Conservation (phyloP, 2,329 filamentous ascomycete species). For the Byssothecium circinans region DNA sequence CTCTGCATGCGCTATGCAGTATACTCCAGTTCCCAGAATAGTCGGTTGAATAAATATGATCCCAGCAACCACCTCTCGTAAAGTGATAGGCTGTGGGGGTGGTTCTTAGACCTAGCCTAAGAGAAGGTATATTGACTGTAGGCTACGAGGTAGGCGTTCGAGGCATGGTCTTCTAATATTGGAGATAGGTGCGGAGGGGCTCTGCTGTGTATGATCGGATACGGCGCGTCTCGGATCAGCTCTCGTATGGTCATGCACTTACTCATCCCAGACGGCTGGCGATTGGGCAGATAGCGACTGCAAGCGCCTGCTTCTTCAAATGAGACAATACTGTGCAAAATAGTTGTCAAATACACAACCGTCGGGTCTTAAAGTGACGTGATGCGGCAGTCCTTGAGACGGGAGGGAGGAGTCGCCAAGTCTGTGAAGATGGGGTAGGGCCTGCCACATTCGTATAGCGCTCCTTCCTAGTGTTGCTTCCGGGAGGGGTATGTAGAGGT, state of each 20-base stretch:
- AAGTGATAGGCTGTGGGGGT: too few relatives aligned
- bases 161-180: conserved; percentile 12
- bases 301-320: conserved; percentile 10
- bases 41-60: too few relatives aligned
- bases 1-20: too few relatives aligned
- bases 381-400: conserved; percentile 18
- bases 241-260: conserved; percentile 8
- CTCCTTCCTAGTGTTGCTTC: conserved; percentile 7
- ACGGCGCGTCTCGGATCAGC: conserved; percentile 1
- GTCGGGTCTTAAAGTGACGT: conserved; percentile 6
- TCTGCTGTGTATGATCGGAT: conserved; percentile 3
- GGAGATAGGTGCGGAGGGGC: conserved; percentile 17
- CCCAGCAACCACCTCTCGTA: too few relatives aligned
- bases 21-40: too few relatives aligned
- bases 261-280: not conserved
- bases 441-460: conserved; percentile 10
- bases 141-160: not conserved
- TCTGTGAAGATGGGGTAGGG: conserved; percentile 7
- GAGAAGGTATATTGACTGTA: not conserved
- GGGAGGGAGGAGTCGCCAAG: conserved; percentile 13
- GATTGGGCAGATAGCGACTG: conserved; percentile 15
- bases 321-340: not conserved
- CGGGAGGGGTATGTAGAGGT: not conserved
- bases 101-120: not conserved
- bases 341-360: not conserved